Evolutionary conservation across 1,139 yeast species (phyloP).

Genomic region (Suhomyces kunorum): DNA sequence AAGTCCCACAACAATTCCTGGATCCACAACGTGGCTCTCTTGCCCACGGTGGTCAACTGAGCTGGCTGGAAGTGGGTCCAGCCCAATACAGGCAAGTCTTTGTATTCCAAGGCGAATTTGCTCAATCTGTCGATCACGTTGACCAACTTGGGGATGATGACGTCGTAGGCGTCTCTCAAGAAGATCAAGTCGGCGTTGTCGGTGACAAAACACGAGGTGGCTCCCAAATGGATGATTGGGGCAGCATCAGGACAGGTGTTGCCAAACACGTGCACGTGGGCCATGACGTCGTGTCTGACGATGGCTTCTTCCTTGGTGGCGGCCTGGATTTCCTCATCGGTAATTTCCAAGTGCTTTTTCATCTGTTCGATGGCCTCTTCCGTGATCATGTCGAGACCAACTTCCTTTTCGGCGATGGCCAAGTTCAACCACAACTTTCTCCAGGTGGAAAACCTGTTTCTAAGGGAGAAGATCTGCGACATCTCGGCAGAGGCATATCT

Average conservation of each 20-base stretch:
- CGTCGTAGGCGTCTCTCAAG: conserved; percentile 91
- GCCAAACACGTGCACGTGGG: conserved; percentile 96
- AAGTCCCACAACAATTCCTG: conserved; percentile 98
- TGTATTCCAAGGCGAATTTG: conserved; percentile 84
- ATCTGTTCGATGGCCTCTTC: conserved; percentile 91
- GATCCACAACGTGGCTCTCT: conserved; percentile 96
- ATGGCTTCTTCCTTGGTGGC: conserved; percentile 95
- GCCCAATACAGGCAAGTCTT: conserved; percentile 95
- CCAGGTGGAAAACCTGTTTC: conserved; percentile 97
- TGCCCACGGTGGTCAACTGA: conserved; percentile 97
- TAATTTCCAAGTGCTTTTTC: conserved; percentile 72
- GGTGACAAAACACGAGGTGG: conserved; percentile 96
- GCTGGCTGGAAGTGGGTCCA: conserved; percentile 99
- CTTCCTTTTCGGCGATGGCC: conserved; percentile 93
- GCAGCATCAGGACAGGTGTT: conserved; percentile 93
- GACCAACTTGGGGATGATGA: conserved; percentile 90
- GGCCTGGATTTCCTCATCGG: conserved; percentile 87
- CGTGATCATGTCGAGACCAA: conserved; percentile 80
- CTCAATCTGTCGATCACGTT: conserved; percentile 91
- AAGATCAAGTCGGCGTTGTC: conserved; percentile 98
- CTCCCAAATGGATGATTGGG: conserved; percentile 97
- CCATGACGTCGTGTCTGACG: conserved; percentile 99
- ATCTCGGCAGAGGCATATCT: conserved; percentile 98
- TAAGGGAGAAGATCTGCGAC: conserved; percentile 87
- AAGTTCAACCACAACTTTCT: conserved; percentile 94